These are phyloP conservation scores for Zygotorulaspora sp. DNA, from an alignment of 805 yeast genomes.

Conservation along the genomic window DNA sequence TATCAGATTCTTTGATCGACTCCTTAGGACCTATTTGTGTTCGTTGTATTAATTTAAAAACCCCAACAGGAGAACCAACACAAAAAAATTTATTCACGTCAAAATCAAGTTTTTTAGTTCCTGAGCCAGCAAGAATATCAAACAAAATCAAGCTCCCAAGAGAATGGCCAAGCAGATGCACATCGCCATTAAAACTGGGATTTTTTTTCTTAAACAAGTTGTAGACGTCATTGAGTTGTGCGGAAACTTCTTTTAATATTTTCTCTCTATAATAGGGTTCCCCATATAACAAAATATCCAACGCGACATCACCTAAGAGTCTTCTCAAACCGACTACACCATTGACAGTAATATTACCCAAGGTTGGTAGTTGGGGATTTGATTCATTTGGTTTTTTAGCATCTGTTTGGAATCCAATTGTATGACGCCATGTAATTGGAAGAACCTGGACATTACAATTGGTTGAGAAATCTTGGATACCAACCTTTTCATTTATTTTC, in stretches of 20 bases:
- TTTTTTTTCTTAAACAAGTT: constrained; percentile 54
- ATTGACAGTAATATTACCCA: constrained; percentile 68
- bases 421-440: constrained; percentile 90
- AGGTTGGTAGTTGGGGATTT: constrained; percentile 48
- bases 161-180: constrained; percentile 86
- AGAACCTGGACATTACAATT: constrained; percentile 73
- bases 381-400: constrained; percentile 42
- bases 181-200: constrained; percentile 72
- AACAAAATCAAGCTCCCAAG: constrained; percentile 82
- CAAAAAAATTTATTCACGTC: constrained; percentile 71
- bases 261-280: constrained; percentile 62
- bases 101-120: constrained; percentile 51
- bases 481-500: constrained; percentile 41
- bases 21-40: constrained; percentile 49
- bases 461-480: constrained; percentile 38
- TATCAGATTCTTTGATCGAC: constrained; percentile 12
- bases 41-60: constrained; percentile 69
- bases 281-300: constrained; percentile 76
- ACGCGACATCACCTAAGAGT: constrained; percentile 76
- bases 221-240: constrained; percentile 61
- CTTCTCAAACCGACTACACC: constrained; percentile 75
- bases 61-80: constrained; percentile 88
- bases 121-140: constrained; percentile 59
- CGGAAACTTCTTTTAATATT: constrained; percentile 58
- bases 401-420: constrained; percentile 53